Evolutionary conservation across 352 stramenopile genomes (phyloP), one percentile per base, ranked within the genome.

Genomic region (Phytophthora pseudosyringae): DNA sequence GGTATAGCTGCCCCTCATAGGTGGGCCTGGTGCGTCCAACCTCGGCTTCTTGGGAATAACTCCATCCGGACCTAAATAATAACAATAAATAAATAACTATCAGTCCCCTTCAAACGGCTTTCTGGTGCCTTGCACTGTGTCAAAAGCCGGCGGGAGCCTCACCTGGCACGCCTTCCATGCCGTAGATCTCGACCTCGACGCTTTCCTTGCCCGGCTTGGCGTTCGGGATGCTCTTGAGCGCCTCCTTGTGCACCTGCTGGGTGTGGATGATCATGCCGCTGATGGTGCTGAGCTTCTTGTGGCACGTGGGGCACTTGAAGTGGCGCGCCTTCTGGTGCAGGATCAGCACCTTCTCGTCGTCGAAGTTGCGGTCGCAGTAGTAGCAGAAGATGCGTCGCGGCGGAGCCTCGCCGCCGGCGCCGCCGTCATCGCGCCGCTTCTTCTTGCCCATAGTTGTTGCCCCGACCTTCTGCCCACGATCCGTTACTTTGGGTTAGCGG

Each of bases 321-420:
- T 98, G 92, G 7, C 90, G 88, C 59, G 86, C 87, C 67, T 98
- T 98, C 76, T 98, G 92, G 71, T 98, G 92, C 78, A 97, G 85
- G 60, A 98, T 97, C 47, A 98, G 59, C 25, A 95, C 84, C 61
- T 94, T 95, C 70, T 98, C 92, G 67, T 97, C 88, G 25, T 97
- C 89, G 44, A 98, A 98, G 43, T 86, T 79, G 44, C 92, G 82
- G 59, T 97, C 91, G 72, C 92, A 98, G 79, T 98, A 98, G 75
- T 97, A 98, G 80, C 92, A 98, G 74, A 83, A 96, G 67, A 97
- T 95, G 55, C 86, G 88, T 29, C 77, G 69, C 47, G 60, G 64
- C 48, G 73, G 64, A 26, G 75, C 65, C 55, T 77, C 71, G 18
- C 46, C 59, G 29, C 53, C 67, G 25, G 44, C 58, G 26, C 54